Conservation (phyloP, 306 rosid species). For the Cucumis melo region DNA sequence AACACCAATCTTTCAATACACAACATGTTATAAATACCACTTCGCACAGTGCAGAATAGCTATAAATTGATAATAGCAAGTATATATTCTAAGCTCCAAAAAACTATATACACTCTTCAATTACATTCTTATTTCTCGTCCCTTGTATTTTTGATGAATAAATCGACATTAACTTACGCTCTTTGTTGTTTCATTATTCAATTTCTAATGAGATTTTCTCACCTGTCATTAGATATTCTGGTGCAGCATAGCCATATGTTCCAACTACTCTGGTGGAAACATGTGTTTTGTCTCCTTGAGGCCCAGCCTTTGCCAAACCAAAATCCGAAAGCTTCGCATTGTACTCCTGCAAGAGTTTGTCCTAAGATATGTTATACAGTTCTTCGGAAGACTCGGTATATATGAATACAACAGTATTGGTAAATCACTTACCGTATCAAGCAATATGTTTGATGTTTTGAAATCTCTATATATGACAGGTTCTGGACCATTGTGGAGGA, state of each 20-base stretch:
- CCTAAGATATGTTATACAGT: neutral
- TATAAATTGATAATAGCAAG: neutral
- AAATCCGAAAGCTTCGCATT: constrained; percentile 97
- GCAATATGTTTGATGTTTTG: constrained; percentile 91
- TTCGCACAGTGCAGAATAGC: neutral
- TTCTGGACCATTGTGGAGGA: constrained; percentile 89
- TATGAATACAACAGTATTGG: neutral
- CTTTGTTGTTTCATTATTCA: neutral
- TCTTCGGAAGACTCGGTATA: neutral
- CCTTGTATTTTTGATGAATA: neutral
- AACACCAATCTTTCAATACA: neutral
- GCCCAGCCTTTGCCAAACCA: constrained; percentile 97
- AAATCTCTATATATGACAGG: constrained; percentile 98
- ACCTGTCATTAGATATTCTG: constrained; percentile 97
- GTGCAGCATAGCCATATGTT: constrained; percentile 92
- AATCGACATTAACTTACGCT: neutral
- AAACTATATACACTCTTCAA: neutral
- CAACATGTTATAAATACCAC: neutral
- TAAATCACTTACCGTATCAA: constrained; percentile 54
- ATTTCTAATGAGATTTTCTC: neutral
- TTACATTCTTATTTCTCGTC: neutral
- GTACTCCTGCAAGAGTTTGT: constrained; percentile 43
- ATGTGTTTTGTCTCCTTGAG: constrained; percentile 91
- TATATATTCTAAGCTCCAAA: neutral
- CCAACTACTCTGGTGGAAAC: constrained; percentile 94